Evolutionary conservation across 257 asterid genomes (phyloP).

Genomic region (Mentha longifolia): DNA sequence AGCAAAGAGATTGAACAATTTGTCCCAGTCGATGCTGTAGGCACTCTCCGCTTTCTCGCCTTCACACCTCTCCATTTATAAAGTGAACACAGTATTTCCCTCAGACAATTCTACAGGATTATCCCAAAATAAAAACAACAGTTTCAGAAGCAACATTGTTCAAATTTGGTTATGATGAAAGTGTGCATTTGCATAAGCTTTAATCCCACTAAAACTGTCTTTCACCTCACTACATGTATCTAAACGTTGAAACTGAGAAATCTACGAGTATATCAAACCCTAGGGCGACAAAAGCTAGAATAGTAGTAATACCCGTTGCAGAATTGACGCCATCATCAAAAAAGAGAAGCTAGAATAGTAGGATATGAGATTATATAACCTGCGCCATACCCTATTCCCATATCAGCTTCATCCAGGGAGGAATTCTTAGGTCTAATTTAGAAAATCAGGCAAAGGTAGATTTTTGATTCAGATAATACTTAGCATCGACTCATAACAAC

Average conservation of each 20-base stretch:
- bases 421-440: background rate
- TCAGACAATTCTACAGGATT: conserved; percentile 25
- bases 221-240: background rate
- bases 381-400: background rate
- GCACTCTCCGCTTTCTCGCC: conserved; percentile 35
- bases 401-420: background rate
- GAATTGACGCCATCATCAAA: background rate
- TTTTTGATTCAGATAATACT: background rate
- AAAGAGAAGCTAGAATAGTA: background rate
- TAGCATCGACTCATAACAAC: background rate
- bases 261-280: background rate
- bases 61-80: conserved; percentile 39
- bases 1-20: conserved; percentile 43
- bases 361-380: background rate
- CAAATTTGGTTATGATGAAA: background rate
- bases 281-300: background rate
- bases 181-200: background rate
- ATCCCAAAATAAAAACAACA: conserved; percentile 9
- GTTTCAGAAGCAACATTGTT: conserved; percentile 11
- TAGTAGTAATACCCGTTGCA: background rate
- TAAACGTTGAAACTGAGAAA: background rate
- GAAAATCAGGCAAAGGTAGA: background rate
- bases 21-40: conserved; percentile 50
- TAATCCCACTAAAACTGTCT: background rate
- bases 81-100: conserved; percentile 11